phyloP scores from a whole-genome alignment of 2,329 filamentous ascomycete genomes.

The Sarocladium kiliense region DNA sequence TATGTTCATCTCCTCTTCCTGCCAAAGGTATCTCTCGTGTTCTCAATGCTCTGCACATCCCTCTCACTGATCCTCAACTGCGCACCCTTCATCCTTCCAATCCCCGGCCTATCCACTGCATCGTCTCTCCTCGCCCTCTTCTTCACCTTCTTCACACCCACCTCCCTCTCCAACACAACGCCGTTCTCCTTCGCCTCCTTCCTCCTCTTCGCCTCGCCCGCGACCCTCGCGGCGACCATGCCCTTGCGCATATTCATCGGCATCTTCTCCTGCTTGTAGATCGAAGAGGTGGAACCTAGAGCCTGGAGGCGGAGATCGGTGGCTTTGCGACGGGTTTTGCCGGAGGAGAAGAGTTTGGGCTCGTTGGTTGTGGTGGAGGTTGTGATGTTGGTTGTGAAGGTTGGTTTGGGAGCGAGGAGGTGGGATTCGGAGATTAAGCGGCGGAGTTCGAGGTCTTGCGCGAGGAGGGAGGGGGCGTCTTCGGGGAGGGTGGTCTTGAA shows the following conservation, averaged over 20 bases:
- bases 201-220: constrained; percentile 65
- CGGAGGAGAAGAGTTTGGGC: constrained; percentile 44
- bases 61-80: constrained; percentile 72
- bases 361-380: constrained; percentile 24
- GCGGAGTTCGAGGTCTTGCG: constrained; percentile 89
- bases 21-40: constrained; percentile 38
- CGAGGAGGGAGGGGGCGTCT: constrained; percentile 65
- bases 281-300: constrained; percentile 70
- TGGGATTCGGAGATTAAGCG: constrained; percentile 88
- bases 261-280: constrained; percentile 80
- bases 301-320: constrained; percentile 78
- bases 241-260: constrained; percentile 82
- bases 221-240: constrained; percentile 63
- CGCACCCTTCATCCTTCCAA: constrained; percentile 76
- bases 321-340: constrained; percentile 73
- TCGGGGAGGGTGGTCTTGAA: constrained; percentile 36
- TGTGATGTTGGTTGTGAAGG: constrained; percentile 35
- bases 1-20: constrained; percentile 15
- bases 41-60: constrained; percentile 70
- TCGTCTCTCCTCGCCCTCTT: constrained; percentile 41
- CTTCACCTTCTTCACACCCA: constrained; percentile 25
- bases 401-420: constrained; percentile 56
- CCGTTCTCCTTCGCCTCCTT: constrained; percentile 84
- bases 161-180: constrained; percentile 68
- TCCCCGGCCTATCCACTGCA: constrained; percentile 68